phyloP scores from a whole-genome alignment of 768 basidiomycete genomes.

The Tylopilus sp. region DNA sequence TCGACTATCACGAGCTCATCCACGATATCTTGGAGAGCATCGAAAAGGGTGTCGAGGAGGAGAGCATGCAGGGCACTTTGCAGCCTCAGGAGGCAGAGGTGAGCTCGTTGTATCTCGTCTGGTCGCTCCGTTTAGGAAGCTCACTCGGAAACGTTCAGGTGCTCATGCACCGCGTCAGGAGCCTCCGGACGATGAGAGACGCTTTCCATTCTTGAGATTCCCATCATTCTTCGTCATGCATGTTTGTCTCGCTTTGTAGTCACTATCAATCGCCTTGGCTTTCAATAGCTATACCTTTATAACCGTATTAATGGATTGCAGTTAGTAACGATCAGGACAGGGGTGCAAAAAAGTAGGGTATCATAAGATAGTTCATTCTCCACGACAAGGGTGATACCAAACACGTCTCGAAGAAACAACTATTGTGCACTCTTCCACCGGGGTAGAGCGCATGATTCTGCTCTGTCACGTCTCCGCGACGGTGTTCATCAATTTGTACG shows the following conservation, averaged over 20 bases:
- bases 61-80: constrained; percentile 59
- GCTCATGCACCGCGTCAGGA: constrained; percentile 36
- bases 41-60: constrained; percentile 71
- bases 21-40: constrained; percentile 78
- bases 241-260: background rate
- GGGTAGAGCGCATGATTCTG: too few relatives aligned
- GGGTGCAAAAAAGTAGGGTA: constrained; percentile 9
- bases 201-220: constrained; percentile 6
- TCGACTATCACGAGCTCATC: constrained; percentile 76
- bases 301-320: constrained; percentile 20
- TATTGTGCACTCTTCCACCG: too few relatives aligned
- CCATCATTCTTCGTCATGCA: constrained; percentile 5
- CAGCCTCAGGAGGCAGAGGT: constrained; percentile 72
- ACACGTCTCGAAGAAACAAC: too few relatives aligned
- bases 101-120: constrained; percentile 19
- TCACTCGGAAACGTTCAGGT: constrained; percentile 40
- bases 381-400: constrained; percentile 82
- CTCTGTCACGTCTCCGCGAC: too few relatives aligned
- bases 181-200: constrained; percentile 27
- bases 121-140: background rate
- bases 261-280: constrained; percentile 4
- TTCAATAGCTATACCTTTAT: constrained; percentile 10
- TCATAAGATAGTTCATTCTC: constrained; percentile 73
- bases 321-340: constrained; percentile 9
- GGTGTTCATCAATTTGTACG: too few relatives aligned